Conservation (phyloP, 257 asterid genomes). For the Nicotiana knightiana region DNA sequence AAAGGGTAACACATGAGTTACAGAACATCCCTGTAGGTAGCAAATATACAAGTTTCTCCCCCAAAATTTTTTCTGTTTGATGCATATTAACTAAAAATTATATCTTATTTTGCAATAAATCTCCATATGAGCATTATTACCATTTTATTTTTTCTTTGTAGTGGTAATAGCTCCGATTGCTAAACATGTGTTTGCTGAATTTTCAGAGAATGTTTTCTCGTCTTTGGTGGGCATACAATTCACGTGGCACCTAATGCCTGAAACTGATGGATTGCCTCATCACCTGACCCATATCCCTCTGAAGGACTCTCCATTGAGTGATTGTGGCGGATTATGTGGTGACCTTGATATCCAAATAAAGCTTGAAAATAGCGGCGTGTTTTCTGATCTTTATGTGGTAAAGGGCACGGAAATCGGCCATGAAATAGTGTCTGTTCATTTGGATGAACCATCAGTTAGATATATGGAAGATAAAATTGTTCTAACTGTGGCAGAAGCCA, state of each 20-base stretch:
- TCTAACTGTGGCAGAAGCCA: slow-evolving; percentile 93
- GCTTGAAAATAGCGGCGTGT: slow-evolving; percentile 80
- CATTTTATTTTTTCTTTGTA: background rate
- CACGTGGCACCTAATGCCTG: slow-evolving; percentile 74
- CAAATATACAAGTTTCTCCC: background rate
- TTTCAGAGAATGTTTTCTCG: slow-evolving; percentile 81
- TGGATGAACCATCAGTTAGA: slow-evolving; percentile 59
- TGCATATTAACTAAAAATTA: background rate
- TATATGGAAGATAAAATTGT: slow-evolving; percentile 60
- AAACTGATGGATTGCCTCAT: slow-evolving; percentile 51
- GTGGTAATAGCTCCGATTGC: background rate
- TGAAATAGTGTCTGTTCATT: slow-evolving; percentile 70
- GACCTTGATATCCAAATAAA: slow-evolving; percentile 79
- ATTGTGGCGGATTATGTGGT: slow-evolving; percentile 87
- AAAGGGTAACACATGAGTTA: background rate
- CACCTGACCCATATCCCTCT: slow-evolving; percentile 75
- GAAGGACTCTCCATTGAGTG: slow-evolving; percentile 86
- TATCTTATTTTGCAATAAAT: background rate
- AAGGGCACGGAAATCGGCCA: slow-evolving; percentile 87
- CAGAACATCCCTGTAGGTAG: background rate
- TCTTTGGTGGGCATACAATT: slow-evolving; percentile 86
- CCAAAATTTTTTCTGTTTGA: background rate
- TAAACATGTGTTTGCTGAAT: slow-evolving; percentile 6
- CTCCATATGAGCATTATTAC: background rate
- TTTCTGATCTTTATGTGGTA: slow-evolving; percentile 75